These are phyloP conservation scores for Solanum tarijense DNA, from an alignment of 257 asterid genomes.

Conservation along the genomic window DNA sequence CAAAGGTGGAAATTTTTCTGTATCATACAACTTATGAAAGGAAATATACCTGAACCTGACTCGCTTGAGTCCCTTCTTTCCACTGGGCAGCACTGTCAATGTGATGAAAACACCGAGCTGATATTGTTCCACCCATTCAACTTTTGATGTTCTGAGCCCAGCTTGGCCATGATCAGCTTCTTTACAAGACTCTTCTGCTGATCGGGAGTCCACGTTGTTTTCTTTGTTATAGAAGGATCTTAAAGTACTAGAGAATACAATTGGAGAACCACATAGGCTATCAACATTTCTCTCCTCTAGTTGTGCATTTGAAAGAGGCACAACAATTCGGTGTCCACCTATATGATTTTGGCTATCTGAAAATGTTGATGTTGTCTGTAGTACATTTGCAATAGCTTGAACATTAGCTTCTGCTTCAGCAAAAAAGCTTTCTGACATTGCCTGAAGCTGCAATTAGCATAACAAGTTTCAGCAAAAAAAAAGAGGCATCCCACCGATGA, in stretches of 20 bases:
- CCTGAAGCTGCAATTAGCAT: slow-evolving; percentile 18
- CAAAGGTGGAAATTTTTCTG: not conserved
- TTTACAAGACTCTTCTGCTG: slow-evolving; percentile 14
- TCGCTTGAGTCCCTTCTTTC: slow-evolving; percentile 28
- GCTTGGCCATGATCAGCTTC: slow-evolving; percentile 7
- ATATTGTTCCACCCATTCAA: slow-evolving; percentile 36
- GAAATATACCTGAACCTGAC: slow-evolving; percentile 37
- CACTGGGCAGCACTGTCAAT: slow-evolving; percentile 13
- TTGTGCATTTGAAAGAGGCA: not conserved
- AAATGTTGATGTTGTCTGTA: not conserved
- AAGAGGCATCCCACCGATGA: not conserved
- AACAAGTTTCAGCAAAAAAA: not conserved
- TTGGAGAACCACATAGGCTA: slow-evolving; percentile 25
- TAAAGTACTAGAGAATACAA: slow-evolving; percentile 19
- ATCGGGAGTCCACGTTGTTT: not conserved
- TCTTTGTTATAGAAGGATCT: slow-evolving; percentile 11
- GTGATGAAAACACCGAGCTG: slow-evolving; percentile 38
- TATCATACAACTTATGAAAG: not conserved
- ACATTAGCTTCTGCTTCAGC: slow-evolving; percentile 5
- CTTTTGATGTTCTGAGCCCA: slow-evolving; percentile 3
- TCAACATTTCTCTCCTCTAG: slow-evolving; percentile 12
- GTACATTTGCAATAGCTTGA: slow-evolving; percentile 9
- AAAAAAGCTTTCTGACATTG: slow-evolving; percentile 19
- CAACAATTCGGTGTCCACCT: not conserved
- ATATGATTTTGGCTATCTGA: slow-evolving; percentile 2